Percentiles rank a stretch among this genome's conserved stretches.
Conservation (phyloP, 371 early-diverging fungal species). For the Nematocida ironsii region DNA sequence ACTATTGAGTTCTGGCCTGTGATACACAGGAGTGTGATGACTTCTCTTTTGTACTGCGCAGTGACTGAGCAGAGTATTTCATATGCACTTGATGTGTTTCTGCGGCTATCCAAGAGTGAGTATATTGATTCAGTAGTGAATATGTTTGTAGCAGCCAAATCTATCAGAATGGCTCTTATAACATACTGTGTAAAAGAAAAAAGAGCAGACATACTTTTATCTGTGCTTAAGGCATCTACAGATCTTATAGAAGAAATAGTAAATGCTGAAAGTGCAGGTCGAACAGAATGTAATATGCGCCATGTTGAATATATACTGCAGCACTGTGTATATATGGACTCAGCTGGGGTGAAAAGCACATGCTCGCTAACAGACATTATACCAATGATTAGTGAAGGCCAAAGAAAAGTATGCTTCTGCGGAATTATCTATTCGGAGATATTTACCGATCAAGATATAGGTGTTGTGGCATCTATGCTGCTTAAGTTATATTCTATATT, state of each 20-base stretch:
- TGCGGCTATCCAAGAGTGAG: not conserved
- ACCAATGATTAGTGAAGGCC: not conserved
- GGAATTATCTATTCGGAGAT: not conserved
- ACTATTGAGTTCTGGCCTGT: not conserved
- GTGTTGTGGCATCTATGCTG: not conserved
- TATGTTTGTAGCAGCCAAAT: not conserved
- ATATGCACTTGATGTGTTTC: not conserved
- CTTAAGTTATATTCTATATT: not conserved
- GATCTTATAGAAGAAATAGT: not conserved
- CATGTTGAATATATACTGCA: constrained; percentile 1
- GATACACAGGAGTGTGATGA: not conserved
- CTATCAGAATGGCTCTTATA: not conserved
- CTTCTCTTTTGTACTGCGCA: not conserved
- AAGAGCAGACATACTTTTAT: not conserved
- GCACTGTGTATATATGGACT: not conserved
- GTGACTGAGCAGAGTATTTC: not conserved
- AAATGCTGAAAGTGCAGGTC: not conserved
- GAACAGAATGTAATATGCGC: not conserved
- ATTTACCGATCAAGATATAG: not conserved
- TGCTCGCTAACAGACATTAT: not conserved
- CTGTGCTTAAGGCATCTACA: not conserved
- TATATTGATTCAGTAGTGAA: not conserved
- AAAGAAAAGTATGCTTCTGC: not conserved
- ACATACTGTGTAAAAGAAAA: constrained; percentile 3
- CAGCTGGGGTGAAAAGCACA: not conserved